A percentile compares a stretch with the other conserved stretches of the same genome.
These are phyloP conservation scores for Orbilia oligospora DNA, from an alignment of 2,329 filamentous ascomycete genomes.

Conservation along the genomic window DNA sequence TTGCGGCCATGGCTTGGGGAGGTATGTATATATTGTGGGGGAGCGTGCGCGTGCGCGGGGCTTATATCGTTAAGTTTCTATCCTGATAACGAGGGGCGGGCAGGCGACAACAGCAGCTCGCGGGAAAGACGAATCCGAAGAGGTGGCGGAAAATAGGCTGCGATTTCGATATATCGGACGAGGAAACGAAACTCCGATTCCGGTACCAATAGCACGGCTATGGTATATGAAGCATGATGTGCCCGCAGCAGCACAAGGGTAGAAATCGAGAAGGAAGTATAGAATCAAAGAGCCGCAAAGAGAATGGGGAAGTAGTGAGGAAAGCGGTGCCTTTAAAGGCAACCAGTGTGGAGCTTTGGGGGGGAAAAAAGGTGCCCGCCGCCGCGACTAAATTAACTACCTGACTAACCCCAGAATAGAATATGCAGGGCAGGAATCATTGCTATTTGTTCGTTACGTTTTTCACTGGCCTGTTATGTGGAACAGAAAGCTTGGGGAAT, in stretches of 20 bases:
- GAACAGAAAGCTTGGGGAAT: background rate
- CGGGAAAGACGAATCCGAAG: background rate
- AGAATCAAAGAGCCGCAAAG: conserved; percentile 46
- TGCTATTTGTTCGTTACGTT: conserved; percentile 44
- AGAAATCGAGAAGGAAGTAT: conserved; percentile 1
- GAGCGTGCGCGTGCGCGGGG: background rate
- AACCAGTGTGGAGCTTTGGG: background rate
- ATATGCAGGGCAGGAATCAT: conserved; percentile 40
- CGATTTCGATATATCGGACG: background rate
- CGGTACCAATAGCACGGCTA: conserved; percentile 55
- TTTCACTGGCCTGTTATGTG: conserved; percentile 23
- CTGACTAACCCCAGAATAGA: conserved; percentile 34
- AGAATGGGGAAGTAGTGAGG: conserved; percentile 33
- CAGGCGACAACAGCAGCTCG: background rate
- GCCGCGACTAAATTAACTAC: background rate
- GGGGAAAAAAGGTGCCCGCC: background rate
- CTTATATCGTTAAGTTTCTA: background rate
- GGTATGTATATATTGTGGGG: background rate
- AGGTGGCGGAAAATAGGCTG: background rate
- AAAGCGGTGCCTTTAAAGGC: conserved; percentile 47
- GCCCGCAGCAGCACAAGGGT: conserved; percentile 8
- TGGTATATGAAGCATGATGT: conserved; percentile 52
- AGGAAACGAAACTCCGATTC: conserved; percentile 16
- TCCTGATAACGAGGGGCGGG: background rate
- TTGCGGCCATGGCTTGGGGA: conserved; percentile 39